Percentiles rank a stretch among this genome's conserved stretches.
Evolutionary conservation across 805 yeast species (phyloP).

Genomic region (Candida ficus): DNA sequence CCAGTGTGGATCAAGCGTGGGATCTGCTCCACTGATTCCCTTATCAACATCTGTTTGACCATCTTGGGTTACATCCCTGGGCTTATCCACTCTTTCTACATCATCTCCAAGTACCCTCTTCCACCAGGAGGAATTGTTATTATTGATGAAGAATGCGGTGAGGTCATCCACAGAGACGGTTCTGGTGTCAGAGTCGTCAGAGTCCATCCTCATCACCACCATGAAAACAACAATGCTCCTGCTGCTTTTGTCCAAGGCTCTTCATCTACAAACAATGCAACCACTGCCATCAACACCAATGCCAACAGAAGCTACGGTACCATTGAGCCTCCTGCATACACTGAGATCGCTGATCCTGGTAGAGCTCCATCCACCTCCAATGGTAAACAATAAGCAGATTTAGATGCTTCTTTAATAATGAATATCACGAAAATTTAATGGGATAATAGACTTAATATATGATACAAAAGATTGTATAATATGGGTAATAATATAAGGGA

Average conservation of each 20-base stretch:
- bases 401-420: no score
- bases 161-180: conserved; percentile 12
- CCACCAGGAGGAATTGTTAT: conserved; percentile 18
- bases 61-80: conserved; percentile 74
- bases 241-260: no score
- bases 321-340: conserved; percentile 9
- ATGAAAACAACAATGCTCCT: neutral
- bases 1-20: conserved; percentile 77
- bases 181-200: conserved; percentile 5
- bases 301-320: conserved; percentile 9
- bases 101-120: conserved; percentile 65
- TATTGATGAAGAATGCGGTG: conserved; percentile 25
- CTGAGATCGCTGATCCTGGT: conserved; percentile 1
- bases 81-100: conserved; percentile 70
- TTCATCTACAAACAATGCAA: neutral
- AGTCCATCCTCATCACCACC: conserved; percentile 3
- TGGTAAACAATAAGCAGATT: no score
- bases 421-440: no score
- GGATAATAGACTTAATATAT: no score
- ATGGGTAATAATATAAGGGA: no score
- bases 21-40: conserved; percentile 59
- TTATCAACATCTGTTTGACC: conserved; percentile 68
- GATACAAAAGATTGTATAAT: no score
- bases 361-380: no score
- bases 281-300: neutral